Evolutionary conservation across 1,139 yeast genomes (phyloP), one percentile per base, ranked within the genome.

Genomic region (Suhomyces terraborum): DNA sequence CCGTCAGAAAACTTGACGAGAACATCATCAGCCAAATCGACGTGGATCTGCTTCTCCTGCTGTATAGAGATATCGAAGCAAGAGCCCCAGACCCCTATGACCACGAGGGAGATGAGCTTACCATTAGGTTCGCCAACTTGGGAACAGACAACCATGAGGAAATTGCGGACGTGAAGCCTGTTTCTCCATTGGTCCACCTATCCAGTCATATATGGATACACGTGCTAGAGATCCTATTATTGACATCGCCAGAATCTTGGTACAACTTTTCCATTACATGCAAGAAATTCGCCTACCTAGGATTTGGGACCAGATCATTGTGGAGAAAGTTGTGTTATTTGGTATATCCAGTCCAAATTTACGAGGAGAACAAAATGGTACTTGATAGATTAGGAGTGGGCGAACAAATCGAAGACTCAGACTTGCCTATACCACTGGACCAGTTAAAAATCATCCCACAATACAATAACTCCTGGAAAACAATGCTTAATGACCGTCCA

Each of bases 151-250:
- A 27, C 23, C 38, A 32, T 12, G 72, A 66, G 12, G 58, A 55
- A 13, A 37, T 52, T 3, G 54, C 50, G 3, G 56, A 56, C 32
- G 13, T 51, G 6, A 61, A 61, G 18, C 82, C 83, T 0, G 72
- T 84, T 21, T 78, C 82, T 44, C 70, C 81, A 1, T 58, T 88
- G 25, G 69, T 78, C 5, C 64, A 68, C 38, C 61, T 88, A 5
- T 88, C 94, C 0, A 71, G 76, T 44, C 96, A 88, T 54, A 67
- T 88, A 16, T 64, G 91, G 61, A 52, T 72, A 8, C 62, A 70
- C 21, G 73, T 89, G 4, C 63, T 86, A 38, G 75, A 77, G 36
- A 56, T 72, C 1, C 62, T 87, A n/a, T 66, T 85, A 2, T 48
- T 67, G 4, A 52, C 50, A 6, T 75, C 77, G 32, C 80, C 89